Base-by-base conservation (phyloP, 352 stramenopile species). In the Globisporangium lucens region DNA sequence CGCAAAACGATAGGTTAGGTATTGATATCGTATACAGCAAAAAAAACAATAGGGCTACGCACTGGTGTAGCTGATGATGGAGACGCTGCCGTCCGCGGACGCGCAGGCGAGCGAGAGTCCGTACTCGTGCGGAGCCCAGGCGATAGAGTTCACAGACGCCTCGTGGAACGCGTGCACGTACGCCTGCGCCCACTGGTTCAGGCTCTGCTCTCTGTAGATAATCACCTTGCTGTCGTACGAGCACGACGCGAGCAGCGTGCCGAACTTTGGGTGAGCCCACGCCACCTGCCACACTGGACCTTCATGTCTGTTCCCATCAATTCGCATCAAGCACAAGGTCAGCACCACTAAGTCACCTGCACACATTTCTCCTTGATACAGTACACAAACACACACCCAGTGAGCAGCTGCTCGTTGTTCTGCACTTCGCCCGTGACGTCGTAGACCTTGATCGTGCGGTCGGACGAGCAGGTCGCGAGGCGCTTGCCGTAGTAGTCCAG, bases 401-500 rank as follows among this genome's bases (percentile, higher is more conserved):
- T 89, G 71, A 96, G 75, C 47, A 96, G 77, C 73, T 94, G 83
- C 69, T 96, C 88, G 64, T 96, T 94, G 75, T 96, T 93, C 72
- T 97, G 87, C 61, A 93, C 87, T 61, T 98, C 85, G 61, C 87
- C 89, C 29, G 82, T 95, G 61, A 99, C 95, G 70, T 98, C 95
- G 82, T 98, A 99, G 38, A 99, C 92, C 72, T 99, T 99, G 67
- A 99, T 92, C 17, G 96, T 99, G 52, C 96, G 89, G 77, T 99
- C 97, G 6, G 95, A 99, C 43, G 97, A 99, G 73, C 92, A 98
- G 4, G 98, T 99, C 56, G 98, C 98, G 35, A 99, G 85, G 63
- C 98, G 97, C 77, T 98, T 99, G 71, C 95, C 97, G 78, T 99
- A 99, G 83, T 99, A 99, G 82, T 99, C 98, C 65, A 99, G 82